Evolutionary conservation across 441 rosid species (phyloP), one percentile per base, ranked within the genome.

Genomic region (Erysimum pusillum): DNA sequence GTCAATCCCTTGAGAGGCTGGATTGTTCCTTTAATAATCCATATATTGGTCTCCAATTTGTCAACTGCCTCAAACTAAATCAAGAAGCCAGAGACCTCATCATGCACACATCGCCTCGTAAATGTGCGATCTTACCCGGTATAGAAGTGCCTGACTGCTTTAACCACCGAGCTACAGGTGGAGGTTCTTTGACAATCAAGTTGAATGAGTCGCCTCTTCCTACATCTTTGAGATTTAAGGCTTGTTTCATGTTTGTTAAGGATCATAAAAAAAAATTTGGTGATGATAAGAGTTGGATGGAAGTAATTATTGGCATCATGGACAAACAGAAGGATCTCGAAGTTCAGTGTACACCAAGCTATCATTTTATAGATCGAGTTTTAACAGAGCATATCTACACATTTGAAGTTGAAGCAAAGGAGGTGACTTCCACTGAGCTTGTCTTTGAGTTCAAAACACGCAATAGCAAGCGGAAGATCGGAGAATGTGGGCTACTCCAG

Each of bases 381-480:
- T 10, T 44, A n/a, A n/a, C 11, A 9, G 25, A 53, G 15, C 73
- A 68, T 38, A 13, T 68, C 10, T 25, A 53, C 61, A 22, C 57
- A 36, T 67, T 52, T 17, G 12, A 53, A 4, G 4, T 53, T 68
- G 28, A 38, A 68, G 15, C 4, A 53, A 2, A 2, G 6, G 31
- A 38, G 7, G 38, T 53, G 11, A 38, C 52, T 53, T 53, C 73
- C 39, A 53, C 28, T 1, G 63, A 68, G 28, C 39, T 68, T 53
- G n/a, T 14, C 17, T 53, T 68, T 53, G 1, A 22, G 17, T 25
- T 68, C 28, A 0, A 1, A 1, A 2, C 51, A 36, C 0, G 0
- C 7, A 2, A 4, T 8, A 5, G 1, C 2, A 18, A 60, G 31
- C 18, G 48, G 65, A 13, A 38, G 31, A 15, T 61, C 0, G 0